Conservation (phyloP, 1,284 basidiomycete species). For the Cutaneotrichosporon cavernicola region DNA sequence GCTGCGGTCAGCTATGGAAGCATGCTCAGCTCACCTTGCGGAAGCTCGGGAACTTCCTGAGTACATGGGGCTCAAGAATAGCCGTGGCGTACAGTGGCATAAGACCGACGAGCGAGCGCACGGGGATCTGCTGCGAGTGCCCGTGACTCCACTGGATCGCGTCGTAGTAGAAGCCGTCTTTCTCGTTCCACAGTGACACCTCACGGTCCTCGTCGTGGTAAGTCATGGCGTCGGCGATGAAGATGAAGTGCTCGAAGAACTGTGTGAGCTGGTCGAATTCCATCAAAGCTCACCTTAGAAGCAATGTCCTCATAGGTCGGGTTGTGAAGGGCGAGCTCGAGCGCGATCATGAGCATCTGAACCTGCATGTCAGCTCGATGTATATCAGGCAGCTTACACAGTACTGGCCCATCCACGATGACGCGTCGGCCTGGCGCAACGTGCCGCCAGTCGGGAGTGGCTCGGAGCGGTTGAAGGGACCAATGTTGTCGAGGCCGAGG, state of each 20-base stretch:
- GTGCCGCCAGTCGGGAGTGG: slow-evolving; percentile 88
- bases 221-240: slow-evolving; percentile 97
- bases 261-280: background rate
- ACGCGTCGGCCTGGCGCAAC: slow-evolving; percentile 94
- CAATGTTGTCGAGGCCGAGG: slow-evolving; percentile 96
- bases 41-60: slow-evolving; percentile 93
- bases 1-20: slow-evolving; percentile 63
- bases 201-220: slow-evolving; percentile 74
- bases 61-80: slow-evolving; percentile 81
- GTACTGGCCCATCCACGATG: slow-evolving; percentile 99
- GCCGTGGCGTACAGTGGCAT: slow-evolving; percentile 94
- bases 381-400: slow-evolving; percentile 57
- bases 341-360: slow-evolving; percentile 84
- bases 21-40: slow-evolving; percentile 87
- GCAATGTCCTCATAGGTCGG: slow-evolving; percentile 97
- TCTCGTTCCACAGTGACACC: slow-evolving; percentile 86
- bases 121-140: slow-evolving; percentile 80
- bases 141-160: slow-evolving; percentile 86
- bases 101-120: slow-evolving; percentile 88
- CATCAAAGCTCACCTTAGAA: slow-evolving; percentile 61
- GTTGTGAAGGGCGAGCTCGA: slow-evolving; percentile 97
- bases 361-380: slow-evolving; percentile 4
- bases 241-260: slow-evolving; percentile 80
- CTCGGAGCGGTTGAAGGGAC: slow-evolving; percentile 96
- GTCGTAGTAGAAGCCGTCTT: slow-evolving; percentile 98